Evolutionary conservation across 1,139 yeast species (phyloP).

Genomic region (Blastobotrys malaysiensis): DNA sequence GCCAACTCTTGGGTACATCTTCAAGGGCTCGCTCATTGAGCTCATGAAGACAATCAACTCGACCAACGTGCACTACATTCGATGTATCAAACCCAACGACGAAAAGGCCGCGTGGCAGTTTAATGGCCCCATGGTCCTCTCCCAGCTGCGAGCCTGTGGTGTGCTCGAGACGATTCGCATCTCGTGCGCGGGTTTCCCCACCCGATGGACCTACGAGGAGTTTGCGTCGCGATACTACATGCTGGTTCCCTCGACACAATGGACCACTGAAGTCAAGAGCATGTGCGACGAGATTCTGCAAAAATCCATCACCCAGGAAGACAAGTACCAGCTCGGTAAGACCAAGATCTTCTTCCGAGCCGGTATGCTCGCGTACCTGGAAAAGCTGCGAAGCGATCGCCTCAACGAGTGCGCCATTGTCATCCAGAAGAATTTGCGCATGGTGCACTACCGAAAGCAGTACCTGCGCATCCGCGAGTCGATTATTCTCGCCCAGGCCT

Average conservation of each 20-base stretch:
- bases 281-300: constrained; percentile 66
- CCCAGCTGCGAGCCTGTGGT: constrained; percentile 97
- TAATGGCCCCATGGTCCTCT: constrained; percentile 90
- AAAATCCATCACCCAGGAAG: constrained; percentile 55
- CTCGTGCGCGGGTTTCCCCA: constrained; percentile 97
- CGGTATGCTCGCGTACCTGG: constrained; percentile 86
- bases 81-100: constrained; percentile 97
- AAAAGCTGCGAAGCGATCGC: constrained; percentile 76
- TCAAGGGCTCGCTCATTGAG: constrained; percentile 87
- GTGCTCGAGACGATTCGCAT: constrained; percentile 93
- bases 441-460: constrained; percentile 54
- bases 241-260: constrained; percentile 63
- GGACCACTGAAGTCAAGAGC: constrained; percentile 56
- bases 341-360: constrained; percentile 91
- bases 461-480: constrained; percentile 54
- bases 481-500: constrained; percentile 53
- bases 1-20: constrained; percentile 92
- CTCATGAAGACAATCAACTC: constrained; percentile 89
- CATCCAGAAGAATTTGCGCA: constrained; percentile 82
- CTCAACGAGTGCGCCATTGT: constrained; percentile 70
- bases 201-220: constrained; percentile 92
- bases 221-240: constrained; percentile 88
- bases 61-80: constrained; percentile 92
- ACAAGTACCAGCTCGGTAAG: constrained; percentile 71
- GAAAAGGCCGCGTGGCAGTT: constrained; percentile 93